Conservation (phyloP, 495 filamentous ascomycete genomes). For the Podospora appendiculata region DNA sequence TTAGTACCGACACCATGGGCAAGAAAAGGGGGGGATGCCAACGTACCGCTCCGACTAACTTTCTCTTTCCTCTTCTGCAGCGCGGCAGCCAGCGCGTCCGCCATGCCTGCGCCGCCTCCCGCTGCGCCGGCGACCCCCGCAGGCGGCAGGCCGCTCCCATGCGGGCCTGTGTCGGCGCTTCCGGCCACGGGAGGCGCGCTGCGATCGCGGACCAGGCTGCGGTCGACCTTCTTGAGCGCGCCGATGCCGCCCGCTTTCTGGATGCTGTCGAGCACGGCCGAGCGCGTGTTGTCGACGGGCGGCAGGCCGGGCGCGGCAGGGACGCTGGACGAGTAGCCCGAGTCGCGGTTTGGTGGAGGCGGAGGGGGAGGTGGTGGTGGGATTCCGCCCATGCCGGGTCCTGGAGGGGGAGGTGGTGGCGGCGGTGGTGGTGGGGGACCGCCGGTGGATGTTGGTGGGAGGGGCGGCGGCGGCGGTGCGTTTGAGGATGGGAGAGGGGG, state of each 20-base stretch:
- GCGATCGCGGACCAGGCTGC: conserved; percentile 69
- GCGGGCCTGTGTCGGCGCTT: conserved; percentile 43
- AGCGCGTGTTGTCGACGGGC: conserved; percentile 40
- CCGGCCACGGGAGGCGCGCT: conserved; percentile 65
- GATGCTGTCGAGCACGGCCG: conserved; percentile 75
- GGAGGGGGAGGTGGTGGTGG: conserved; percentile 59
- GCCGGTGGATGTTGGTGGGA: conserved; percentile 25
- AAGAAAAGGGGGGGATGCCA: neutral
- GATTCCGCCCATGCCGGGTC: conserved; percentile 39
- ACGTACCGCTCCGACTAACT: conserved; percentile 86
- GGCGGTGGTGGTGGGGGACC: conserved; percentile 36
- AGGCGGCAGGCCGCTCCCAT: conserved; percentile 46
- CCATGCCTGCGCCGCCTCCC: conserved; percentile 51
- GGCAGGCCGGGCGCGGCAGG: conserved; percentile 43
- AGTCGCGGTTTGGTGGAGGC: conserved; percentile 55
- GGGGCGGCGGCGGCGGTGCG: conserved; percentile 27
- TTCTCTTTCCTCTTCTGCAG: conserved; percentile 77
- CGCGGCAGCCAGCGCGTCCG: conserved; percentile 71
- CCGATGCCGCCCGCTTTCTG: conserved; percentile 65
- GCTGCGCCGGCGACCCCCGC: conserved; percentile 42
- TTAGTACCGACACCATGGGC: neutral
- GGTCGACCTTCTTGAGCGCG: conserved; percentile 73
- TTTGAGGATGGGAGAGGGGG: conserved; percentile 21
- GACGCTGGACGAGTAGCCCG: conserved; percentile 51
- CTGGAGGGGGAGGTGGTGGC: conserved; percentile 43